These are phyloP conservation scores for Monsonia emarginata DNA, from an alignment of 441 rosid genomes.

Conservation along the genomic window DNA sequence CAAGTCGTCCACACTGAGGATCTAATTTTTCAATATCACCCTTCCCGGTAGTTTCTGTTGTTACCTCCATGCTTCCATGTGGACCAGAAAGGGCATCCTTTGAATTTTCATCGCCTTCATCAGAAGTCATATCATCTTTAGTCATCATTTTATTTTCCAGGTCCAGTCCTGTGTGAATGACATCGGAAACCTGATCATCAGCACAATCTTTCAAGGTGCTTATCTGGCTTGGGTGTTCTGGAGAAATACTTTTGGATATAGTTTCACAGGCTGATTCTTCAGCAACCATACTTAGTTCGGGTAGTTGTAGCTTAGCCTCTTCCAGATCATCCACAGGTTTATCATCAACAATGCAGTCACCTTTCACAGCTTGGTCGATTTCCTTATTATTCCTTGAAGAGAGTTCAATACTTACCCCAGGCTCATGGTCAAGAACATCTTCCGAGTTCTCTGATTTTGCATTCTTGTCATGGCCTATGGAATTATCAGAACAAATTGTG, in stretches of 20 bases:
- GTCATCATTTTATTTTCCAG: constrained; percentile 15
- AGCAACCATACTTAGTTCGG: constrained; percentile 19
- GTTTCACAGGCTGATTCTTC: constrained; percentile 9
- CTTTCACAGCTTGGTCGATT: constrained; percentile 18
- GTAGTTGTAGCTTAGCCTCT: constrained; percentile 26
- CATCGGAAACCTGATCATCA: constrained; percentile 13
- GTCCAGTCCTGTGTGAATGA: constrained; percentile 8
- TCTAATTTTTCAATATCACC: constrained; percentile 22
- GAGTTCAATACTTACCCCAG: constrained; percentile 6
- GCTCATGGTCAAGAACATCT: constrained; percentile 14
- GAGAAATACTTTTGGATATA: constrained; percentile 12
- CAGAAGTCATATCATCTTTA: constrained; percentile 17
- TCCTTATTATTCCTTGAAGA: constrained; percentile 5
- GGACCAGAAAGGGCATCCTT: constrained; percentile 16
- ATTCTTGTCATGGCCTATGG: constrained; percentile 19
- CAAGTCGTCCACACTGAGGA: constrained; percentile 16
- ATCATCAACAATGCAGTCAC: constrained; percentile 18
- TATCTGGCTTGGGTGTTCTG: constrained; percentile 15
- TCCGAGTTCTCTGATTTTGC: constrained; percentile 18
- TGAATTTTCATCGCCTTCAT: constrained; percentile 18
- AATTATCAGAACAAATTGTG: constrained; percentile 14
- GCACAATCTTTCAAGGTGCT: constrained; percentile 19
- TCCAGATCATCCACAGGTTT: constrained; percentile 16
- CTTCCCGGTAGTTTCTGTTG: constrained; percentile 24
- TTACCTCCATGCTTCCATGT: constrained; percentile 19